Conservation (phyloP, 192 early-diverging fungal genomes). For the Entomortierella beljakovae region DNA sequence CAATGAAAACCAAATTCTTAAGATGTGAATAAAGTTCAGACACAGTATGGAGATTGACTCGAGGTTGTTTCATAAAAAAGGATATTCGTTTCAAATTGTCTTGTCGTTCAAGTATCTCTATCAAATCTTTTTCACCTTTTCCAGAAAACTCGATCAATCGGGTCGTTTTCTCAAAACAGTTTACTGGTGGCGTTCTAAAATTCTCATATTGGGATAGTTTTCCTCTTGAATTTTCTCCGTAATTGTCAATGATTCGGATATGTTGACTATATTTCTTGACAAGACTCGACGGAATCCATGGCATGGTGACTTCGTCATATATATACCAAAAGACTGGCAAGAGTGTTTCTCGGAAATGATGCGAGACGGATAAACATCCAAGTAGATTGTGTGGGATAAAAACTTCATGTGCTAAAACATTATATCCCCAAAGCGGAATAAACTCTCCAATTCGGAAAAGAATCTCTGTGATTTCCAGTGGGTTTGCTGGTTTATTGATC, state of each 20-base stretch:
- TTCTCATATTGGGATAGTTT: background rate
- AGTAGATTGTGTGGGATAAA: background rate
- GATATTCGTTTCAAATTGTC: background rate
- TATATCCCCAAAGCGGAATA: slow-evolving; percentile 1
- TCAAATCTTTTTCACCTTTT: background rate
- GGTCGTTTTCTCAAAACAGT: background rate
- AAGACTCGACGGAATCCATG: background rate
- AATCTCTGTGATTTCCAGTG: background rate
- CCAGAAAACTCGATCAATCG: background rate
- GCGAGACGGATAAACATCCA: background rate
- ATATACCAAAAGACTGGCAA: slow-evolving; percentile 8
- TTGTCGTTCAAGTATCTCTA: background rate
- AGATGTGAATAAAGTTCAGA: background rate
- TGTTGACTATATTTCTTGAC: background rate
- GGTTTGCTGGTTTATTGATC: too few relatives aligned
- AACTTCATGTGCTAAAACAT: background rate
- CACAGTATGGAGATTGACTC: background rate
- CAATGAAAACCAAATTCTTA: too few relatives aligned
- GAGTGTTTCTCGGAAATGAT: background rate
- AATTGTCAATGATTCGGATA: background rate
- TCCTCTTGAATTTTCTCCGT: background rate
- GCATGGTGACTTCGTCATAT: background rate
- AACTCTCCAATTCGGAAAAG: background rate
- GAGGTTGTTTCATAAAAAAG: too few relatives aligned
- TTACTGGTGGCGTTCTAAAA: background rate